These are phyloP conservation scores for Apostasia shenzhenica DNA, from an alignment of 106 monocot species.

Conservation along the genomic window DNA sequence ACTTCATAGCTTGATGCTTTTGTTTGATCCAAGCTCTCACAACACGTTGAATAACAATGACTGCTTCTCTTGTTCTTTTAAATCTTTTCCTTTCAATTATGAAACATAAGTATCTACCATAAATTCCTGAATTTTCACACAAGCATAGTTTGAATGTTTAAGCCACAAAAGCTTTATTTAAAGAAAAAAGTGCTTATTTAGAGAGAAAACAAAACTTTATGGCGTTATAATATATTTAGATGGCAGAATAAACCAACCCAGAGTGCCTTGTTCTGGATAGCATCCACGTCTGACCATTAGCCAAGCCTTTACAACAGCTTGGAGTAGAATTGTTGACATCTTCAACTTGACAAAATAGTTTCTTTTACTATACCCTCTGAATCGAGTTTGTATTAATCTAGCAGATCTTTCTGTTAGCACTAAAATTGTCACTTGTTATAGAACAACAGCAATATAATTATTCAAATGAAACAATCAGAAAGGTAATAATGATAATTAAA, in stretches of 20 bases:
- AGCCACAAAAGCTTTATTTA: neutral
- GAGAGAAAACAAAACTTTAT: too few relatives aligned
- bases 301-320: conserved; percentile 35
- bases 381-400: conserved; percentile 28
- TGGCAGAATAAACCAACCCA: neutral
- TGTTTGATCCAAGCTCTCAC: conserved; percentile 21
- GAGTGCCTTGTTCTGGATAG: neutral
- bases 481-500: neutral
- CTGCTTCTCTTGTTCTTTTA: conserved; percentile 22
- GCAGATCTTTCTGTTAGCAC: conserved; percentile 29
- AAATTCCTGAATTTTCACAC: conserved; percentile 16
- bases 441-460: neutral
- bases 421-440: neutral
- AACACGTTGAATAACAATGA: conserved; percentile 30
- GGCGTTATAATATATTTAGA: conserved; percentile 13
- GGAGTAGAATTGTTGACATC: conserved; percentile 21
- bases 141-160: neutral
- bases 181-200: neutral
- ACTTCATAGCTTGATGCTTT: neutral
- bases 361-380: conserved; percentile 17
- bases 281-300: conserved; percentile 7
- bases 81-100: conserved; percentile 48
- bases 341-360: conserved; percentile 26
- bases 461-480: neutral
- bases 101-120: conserved; percentile 25